Conservation (phyloP, 208 protist genomes). For the Acanthamoeba culbertsoni region DNA sequence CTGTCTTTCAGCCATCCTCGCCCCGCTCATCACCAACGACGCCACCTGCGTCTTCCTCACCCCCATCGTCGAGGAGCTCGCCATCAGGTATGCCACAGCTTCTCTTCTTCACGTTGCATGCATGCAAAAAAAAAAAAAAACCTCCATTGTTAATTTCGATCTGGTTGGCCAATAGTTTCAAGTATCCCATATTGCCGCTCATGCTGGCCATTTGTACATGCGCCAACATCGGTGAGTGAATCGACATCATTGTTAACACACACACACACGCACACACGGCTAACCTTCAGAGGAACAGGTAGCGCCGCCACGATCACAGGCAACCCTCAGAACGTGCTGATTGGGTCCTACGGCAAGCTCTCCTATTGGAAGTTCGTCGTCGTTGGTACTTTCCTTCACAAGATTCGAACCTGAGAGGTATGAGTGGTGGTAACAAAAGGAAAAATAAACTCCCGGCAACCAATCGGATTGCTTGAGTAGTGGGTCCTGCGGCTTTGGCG, state of each 20-base stretch:
- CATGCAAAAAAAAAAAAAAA: neutral
- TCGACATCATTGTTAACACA: neutral
- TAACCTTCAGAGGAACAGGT: neutral
- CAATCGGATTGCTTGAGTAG: neutral
- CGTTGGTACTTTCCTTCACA: too few species aligned
- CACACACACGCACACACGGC: too few species aligned
- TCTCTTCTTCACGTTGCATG: neutral
- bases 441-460: too few species aligned
- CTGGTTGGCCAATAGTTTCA: neutral
- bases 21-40: conserved; percentile 11
- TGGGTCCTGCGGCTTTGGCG: neutral
- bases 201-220: conserved; percentile 27
- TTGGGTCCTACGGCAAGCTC: neutral
- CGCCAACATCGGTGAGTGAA: neutral
- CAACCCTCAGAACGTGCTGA: neutral
- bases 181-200: neutral
- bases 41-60: conserved; percentile 30
- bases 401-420: too few species aligned
- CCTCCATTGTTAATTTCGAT: neutral
- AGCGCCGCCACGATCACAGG: neutral
- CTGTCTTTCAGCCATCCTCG: neutral
- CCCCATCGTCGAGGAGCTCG: neutral
- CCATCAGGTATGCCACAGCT: neutral
- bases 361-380: conserved; percentile 16
- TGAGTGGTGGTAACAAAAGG: too few species aligned